Evolutionary conservation across 2,329 filamentous ascomycete species (phyloP).

Genomic region (Zymoseptoria passerinii): DNA sequence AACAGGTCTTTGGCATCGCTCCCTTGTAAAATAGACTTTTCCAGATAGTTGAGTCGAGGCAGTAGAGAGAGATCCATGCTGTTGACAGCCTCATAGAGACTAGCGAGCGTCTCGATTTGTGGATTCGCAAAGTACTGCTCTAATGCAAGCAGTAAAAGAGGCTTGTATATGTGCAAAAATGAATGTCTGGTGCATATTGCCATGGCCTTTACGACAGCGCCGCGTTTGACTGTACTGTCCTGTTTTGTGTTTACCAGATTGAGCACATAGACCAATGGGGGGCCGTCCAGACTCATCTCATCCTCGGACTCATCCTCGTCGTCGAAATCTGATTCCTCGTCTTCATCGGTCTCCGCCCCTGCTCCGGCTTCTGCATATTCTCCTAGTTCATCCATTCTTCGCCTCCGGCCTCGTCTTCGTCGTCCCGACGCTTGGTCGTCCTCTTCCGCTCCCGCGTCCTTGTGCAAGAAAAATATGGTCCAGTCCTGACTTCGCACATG

Average conservation of each 20-base stretch:
- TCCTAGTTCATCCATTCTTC: constrained; percentile 40
- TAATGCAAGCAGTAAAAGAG: constrained; percentile 77
- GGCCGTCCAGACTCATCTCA: constrained; percentile 60
- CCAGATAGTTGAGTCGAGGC: constrained; percentile 73
- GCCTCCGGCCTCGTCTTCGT: constrained; percentile 35
- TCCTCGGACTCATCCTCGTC: constrained; percentile 41
- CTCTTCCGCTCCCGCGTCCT: constrained; percentile 80
- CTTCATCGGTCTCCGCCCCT: constrained; percentile 42
- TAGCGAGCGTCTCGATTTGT: constrained; percentile 74
- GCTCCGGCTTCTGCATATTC: constrained; percentile 44
- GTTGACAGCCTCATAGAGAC: constrained; percentile 88
- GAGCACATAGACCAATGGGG: constrained; percentile 90
- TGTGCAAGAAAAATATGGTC: constrained; percentile 98
- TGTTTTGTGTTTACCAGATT: constrained; percentile 98
- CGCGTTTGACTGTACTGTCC: constrained; percentile 83
- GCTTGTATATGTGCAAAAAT: constrained; percentile 98
- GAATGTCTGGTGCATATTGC: constrained; percentile 96
- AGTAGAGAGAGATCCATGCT: constrained; percentile 93
- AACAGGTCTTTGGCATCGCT: constrained; percentile 95
- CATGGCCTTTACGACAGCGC: constrained; percentile 95
- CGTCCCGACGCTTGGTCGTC: constrained; percentile 55
- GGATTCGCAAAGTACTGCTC: constrained; percentile 97
- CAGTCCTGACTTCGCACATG: constrained; percentile 93
- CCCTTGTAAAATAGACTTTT: constrained; percentile 76
- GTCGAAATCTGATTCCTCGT: constrained; percentile 44